These are phyloP conservation scores for Pezicula carpinea DNA, from an alignment of 2,329 filamentous ascomycete species.

Conservation along the genomic window DNA sequence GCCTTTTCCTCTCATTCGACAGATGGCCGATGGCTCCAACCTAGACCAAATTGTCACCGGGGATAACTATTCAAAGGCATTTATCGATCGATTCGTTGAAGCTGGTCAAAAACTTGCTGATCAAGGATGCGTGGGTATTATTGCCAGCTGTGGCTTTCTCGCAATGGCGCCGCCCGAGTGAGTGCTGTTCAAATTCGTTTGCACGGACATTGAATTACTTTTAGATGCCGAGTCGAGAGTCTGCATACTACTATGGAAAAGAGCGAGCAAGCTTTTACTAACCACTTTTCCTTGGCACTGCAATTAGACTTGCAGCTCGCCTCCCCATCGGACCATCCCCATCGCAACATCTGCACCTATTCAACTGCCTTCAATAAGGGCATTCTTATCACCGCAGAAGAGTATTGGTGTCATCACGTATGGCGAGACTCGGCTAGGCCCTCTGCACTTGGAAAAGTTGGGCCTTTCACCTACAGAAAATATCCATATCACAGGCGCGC, in stretches of 20 bases:
- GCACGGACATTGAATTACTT: background rate
- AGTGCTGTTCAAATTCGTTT: background rate
- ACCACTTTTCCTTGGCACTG: background rate
- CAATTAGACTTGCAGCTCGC: constrained; percentile 24
- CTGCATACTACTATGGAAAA: no score
- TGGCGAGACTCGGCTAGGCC: constrained; percentile 21
- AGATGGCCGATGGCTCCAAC: constrained; percentile 27
- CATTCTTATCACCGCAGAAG: constrained; percentile 20
- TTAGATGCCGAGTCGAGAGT: no score
- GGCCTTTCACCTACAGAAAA: constrained; percentile 15
- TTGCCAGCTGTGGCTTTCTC: constrained; percentile 36
- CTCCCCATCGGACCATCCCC: constrained; percentile 32
- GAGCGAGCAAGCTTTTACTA: background rate
- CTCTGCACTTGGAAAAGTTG: constrained; percentile 17
- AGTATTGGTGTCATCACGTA: constrained; percentile 30
- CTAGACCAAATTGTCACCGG: constrained; percentile 28
- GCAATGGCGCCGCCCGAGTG: constrained; percentile 32
- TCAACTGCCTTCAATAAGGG: constrained; percentile 29
- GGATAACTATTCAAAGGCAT: constrained; percentile 27
- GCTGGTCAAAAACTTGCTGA: constrained; percentile 29
- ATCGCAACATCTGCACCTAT: constrained; percentile 32
- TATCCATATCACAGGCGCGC: constrained; percentile 21
- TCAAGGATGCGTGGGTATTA: constrained; percentile 31
- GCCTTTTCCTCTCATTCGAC: constrained; percentile 33
- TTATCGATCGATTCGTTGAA: constrained; percentile 31